Evolutionary conservation across 75 land plant genomes (phyloP).

Genomic region (Gnetum montanum): DNA sequence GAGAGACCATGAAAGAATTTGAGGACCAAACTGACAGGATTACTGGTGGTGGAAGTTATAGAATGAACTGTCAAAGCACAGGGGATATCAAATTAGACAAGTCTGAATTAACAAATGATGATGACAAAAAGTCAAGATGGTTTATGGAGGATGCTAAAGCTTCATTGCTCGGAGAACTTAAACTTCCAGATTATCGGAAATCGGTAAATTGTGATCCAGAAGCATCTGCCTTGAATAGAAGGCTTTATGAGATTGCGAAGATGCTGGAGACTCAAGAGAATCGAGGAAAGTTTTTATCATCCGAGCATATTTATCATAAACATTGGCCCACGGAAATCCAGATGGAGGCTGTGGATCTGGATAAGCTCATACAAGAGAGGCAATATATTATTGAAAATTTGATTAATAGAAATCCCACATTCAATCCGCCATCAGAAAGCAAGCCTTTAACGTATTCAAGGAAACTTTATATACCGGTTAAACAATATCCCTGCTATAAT

Average conservation of each 20-base stretch:
- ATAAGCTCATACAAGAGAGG: conserved; percentile 72
- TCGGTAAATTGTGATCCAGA: conserved; percentile 49
- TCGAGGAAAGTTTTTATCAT: conserved; percentile 82
- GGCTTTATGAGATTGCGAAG: conserved; percentile 49
- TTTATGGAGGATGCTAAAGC: conserved; percentile 76
- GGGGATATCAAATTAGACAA: no score
- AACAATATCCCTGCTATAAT: conserved; percentile 93
- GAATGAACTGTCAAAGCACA: no score
- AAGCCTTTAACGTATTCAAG: conserved; percentile 86
- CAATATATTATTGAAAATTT: conserved; percentile 75
- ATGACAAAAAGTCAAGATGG: conserved; percentile 82
- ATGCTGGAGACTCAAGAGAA: conserved; percentile 69
- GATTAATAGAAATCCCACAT: conserved; percentile 71
- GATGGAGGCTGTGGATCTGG: conserved; percentile 76
- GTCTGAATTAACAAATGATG: no score
- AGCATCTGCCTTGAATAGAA: conserved; percentile 66
- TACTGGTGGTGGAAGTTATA: no score
- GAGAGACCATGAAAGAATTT: no score
- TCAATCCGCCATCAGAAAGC: conserved; percentile 92
- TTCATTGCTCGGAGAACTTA: conserved; percentile 16
- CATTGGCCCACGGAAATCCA: conserved; percentile 87
- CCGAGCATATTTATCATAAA: conserved; percentile 94
- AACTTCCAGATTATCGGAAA: conserved; percentile 87
- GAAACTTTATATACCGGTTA: conserved; percentile 93
- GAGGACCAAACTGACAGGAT: no score